Evolutionary conservation across 2,329 filamentous ascomycete genomes (phyloP).

Genomic region (Aureobasidium melanogenum): DNA sequence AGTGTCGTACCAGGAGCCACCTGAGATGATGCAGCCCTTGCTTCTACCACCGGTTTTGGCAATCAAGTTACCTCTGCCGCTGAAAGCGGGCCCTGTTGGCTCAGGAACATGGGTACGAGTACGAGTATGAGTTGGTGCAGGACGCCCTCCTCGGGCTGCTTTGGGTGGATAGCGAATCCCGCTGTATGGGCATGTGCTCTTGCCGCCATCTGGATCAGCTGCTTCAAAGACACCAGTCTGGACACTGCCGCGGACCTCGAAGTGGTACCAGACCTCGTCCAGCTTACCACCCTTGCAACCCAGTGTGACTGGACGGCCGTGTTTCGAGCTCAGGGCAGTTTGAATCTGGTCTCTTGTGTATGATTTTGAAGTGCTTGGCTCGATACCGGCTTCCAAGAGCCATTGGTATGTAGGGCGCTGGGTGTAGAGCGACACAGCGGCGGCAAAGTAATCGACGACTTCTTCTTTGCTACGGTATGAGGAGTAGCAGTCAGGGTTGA

Average conservation of each 20-base stretch:
- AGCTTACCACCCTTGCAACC: constrained; percentile 45
- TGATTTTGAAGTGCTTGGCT: constrained; percentile 44
- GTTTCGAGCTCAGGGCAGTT: constrained; percentile 43
- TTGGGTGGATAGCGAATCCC: constrained; percentile 61
- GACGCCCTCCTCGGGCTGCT: constrained; percentile 21
- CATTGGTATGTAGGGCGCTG: constrained; percentile 55
- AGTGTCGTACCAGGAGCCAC: constrained; percentile 57
- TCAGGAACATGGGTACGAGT: neutral
- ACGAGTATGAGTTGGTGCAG: constrained; percentile 21
- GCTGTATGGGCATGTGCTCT: constrained; percentile 51
- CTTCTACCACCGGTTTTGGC: constrained; percentile 41
- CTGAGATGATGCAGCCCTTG: constrained; percentile 58
- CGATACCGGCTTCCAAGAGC: constrained; percentile 53
- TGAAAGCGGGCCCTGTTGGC: constrained; percentile 35
- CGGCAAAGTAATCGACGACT: constrained; percentile 60
- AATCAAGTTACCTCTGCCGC: constrained; percentile 53
- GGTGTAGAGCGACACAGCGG: constrained; percentile 57
- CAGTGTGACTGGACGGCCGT: constrained; percentile 49
- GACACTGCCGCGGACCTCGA: constrained; percentile 51
- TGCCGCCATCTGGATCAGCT: constrained; percentile 45
- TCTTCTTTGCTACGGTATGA: constrained; percentile 51
- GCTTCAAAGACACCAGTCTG: constrained; percentile 54
- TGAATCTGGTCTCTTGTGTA: constrained; percentile 54
- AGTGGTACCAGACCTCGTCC: constrained; percentile 55
- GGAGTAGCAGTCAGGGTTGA: constrained; percentile 55